phyloP scores from a whole-genome alignment of 2,329 filamentous ascomycete genomes.

The Aspergillus tamarii region DNA sequence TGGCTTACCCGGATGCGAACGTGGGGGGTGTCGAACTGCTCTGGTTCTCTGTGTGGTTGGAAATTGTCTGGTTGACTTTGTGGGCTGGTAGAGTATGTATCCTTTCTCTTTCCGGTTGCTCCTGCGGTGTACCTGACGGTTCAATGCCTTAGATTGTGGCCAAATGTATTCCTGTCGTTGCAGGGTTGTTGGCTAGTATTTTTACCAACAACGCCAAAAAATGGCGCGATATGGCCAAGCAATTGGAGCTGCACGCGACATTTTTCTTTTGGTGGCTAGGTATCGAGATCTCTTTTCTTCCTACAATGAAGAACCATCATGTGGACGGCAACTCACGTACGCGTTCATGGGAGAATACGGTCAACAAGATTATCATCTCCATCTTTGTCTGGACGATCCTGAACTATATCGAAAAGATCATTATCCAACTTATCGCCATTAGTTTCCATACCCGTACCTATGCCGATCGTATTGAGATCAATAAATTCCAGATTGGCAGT shows the following conservation, averaged over 20 bases:
- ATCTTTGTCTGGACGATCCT: conserved; percentile 78
- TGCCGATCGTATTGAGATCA: conserved; percentile 84
- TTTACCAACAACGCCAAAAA: conserved; percentile 89
- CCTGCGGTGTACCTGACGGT: conserved; percentile 4
- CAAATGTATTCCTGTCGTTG: conserved; percentile 65
- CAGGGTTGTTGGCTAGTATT: conserved; percentile 68
- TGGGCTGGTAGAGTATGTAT: conserved; percentile 69
- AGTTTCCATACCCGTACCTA: conserved; percentile 92
- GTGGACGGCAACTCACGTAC: conserved; percentile 55
- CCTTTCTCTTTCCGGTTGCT: neutral
- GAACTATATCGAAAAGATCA: conserved; percentile 88
- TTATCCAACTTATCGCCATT: conserved; percentile 92
- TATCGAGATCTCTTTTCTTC: conserved; percentile 81
- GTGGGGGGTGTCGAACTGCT: conserved; percentile 76
- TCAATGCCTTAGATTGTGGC: conserved; percentile 55
- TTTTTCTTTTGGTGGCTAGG: conserved; percentile 92
- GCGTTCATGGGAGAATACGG: conserved; percentile 71
- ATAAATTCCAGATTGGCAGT: conserved; percentile 82
- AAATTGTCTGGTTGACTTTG: conserved; percentile 87
- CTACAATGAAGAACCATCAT: conserved; percentile 73
- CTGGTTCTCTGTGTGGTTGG: conserved; percentile 96
- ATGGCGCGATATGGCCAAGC: conserved; percentile 85
- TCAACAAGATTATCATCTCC: conserved; percentile 84
- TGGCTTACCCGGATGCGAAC: conserved; percentile 62
- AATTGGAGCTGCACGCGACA: conserved; percentile 81